Base-by-base conservation (phyloP, 2,329 filamentous ascomycete species). In the Botrytis deweyae region DNA sequence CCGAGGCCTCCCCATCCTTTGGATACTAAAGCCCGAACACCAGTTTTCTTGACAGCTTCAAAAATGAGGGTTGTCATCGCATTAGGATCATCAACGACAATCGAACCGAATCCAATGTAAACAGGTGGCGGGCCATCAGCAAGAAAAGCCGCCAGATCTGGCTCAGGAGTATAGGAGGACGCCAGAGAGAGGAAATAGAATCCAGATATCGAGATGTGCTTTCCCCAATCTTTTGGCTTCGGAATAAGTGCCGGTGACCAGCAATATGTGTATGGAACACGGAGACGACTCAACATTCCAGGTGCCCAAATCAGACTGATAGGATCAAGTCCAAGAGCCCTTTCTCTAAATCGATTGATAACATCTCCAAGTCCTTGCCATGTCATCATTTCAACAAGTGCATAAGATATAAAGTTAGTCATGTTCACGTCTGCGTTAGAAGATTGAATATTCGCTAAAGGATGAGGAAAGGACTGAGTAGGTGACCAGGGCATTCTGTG, bases 1-100 rank as follows among this genome's bases (percentile, higher is more conserved):
- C 93, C 94, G 12, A 97, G 85, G 0, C 93, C 93, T 67, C 94
- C 93, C 94, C 94, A 97, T 25, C 94, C 94, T 79, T 95, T 94
- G 0, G 93, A 95, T 0, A 97, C 91, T 1, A 97, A 84, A 2
- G 93, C 94, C 73, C 94, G 87, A n/a, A 93, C 87, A 1, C 92
- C 92, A 0, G 90, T 86, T 16, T 87, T 85, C 70, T 86, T 84
- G 4, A 94, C 85, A 1, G 93, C 92, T 22, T 92, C 89, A 73
- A 95, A 93, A 12, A 95, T 91, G 74, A 91, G 86, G 33, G 86
- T 84, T 0, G 93, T 95, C 82, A 95, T 88, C 0, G 84, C 88
- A 74, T 92, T 88, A 0, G 92, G 92, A 75, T 95, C 90, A 73
- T 94, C 91, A 0, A 95, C 90, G 2, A 95, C 92, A 70, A 95